These are phyloP conservation scores for Oryza australiensis DNA, from an alignment of 176 grass and related monocot genomes.

Conservation along the genomic window DNA sequence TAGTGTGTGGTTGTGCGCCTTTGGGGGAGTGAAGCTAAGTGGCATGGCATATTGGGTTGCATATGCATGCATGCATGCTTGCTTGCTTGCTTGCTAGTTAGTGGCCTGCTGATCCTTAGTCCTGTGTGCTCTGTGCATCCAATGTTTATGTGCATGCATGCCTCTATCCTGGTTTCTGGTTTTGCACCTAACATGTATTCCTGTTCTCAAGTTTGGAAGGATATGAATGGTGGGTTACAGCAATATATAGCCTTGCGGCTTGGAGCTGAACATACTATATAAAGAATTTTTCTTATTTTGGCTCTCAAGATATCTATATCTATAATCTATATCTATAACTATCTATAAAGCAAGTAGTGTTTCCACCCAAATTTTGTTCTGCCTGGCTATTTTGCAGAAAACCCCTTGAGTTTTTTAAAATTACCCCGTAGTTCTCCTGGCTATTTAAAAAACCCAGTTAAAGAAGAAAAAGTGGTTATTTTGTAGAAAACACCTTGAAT, in stretches of 20 bases:
- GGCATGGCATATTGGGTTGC: conserved; percentile 35
- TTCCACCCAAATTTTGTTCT: too few species aligned
- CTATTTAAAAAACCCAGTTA: too few species aligned
- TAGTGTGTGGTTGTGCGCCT: conserved; percentile 22
- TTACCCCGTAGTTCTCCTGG: too few species aligned
- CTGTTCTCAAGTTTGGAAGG: not conserved
- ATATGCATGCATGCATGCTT: not conserved
- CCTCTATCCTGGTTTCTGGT: conserved; percentile 33
- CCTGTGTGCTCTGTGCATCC: not conserved
- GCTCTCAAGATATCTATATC: too few species aligned
- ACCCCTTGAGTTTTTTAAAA: too few species aligned
- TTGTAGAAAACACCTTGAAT: too few species aligned
- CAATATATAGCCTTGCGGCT: not conserved
- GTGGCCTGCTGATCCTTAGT: not conserved
- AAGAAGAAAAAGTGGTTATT: too few species aligned
- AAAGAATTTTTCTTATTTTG: not conserved
- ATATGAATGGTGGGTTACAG: not conserved
- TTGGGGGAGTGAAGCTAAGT: conserved; percentile 26
- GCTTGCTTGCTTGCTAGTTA: conserved; percentile 9
- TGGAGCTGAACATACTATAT: not conserved
- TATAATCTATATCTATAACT: too few species aligned
- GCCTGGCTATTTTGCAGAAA: too few species aligned
- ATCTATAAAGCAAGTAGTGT: too few species aligned
- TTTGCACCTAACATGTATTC: conserved; percentile 43
- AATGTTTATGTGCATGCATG: not conserved